Percentiles rank a stretch among this genome's conserved stretches.
Conservation (phyloP, 2,329 filamentous ascomycete species). For the Xylaria sp. region DNA sequence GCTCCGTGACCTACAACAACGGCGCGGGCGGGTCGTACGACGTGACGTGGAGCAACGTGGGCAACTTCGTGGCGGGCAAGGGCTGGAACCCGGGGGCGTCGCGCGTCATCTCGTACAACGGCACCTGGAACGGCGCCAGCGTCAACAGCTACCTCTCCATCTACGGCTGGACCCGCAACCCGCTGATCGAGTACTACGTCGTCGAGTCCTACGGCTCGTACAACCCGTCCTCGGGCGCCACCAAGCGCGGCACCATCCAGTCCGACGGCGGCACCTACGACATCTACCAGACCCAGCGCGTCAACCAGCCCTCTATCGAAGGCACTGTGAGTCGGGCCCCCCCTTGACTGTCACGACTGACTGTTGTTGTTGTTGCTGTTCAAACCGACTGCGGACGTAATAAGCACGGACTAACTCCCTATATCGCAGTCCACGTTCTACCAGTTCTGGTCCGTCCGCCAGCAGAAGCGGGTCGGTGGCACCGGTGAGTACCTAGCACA, state of each 20-base stretch:
- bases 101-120: slow-evolving; percentile 47
- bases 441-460: slow-evolving; percentile 64
- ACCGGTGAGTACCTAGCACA: slow-evolving; percentile 37
- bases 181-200: slow-evolving; percentile 54
- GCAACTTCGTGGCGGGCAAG: slow-evolving; percentile 63
- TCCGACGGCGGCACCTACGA: slow-evolving; percentile 51
- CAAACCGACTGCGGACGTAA: background rate
- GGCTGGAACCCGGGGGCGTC: slow-evolving; percentile 57
- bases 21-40: slow-evolving; percentile 61
- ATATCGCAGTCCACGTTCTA: slow-evolving; percentile 54
- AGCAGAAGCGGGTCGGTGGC: slow-evolving; percentile 57
- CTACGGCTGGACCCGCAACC: slow-evolving; percentile 53
- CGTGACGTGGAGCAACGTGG: slow-evolving; percentile 59
- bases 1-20: slow-evolving; percentile 66
- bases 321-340: slow-evolving; percentile 49
- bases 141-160: slow-evolving; percentile 58
- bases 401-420: slow-evolving; percentile 5
- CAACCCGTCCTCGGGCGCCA: slow-evolving; percentile 48
- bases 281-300: slow-evolving; percentile 50
- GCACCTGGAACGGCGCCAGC: slow-evolving; percentile 48
- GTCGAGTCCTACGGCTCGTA: slow-evolving; percentile 52
- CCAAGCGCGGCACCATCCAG: slow-evolving; percentile 46
- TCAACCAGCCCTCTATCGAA: slow-evolving; percentile 57
- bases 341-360: background rate
- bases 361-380: no score